These are phyloP conservation scores for Crithidia mellificae DNA, from an alignment of 208 protist genomes.

Conservation along the genomic window DNA sequence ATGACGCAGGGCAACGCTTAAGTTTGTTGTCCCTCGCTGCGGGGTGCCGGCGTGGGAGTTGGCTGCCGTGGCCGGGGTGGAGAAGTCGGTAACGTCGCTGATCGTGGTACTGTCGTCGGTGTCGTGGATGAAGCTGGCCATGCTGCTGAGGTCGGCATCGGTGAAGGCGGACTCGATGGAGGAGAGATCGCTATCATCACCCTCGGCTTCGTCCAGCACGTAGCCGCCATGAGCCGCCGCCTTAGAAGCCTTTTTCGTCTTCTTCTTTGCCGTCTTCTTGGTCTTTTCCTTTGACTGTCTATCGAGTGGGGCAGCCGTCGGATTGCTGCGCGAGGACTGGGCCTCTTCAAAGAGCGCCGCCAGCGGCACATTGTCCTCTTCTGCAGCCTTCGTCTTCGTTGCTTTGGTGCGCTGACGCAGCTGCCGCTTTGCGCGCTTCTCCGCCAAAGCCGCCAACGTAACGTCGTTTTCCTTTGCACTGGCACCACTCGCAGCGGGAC, in stretches of 20 bases:
- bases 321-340: neutral
- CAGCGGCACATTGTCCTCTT: constrained; percentile 15
- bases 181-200: constrained; percentile 9
- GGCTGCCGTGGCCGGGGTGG: constrained; percentile 10
- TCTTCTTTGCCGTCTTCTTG: too few relatives aligned
- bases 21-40: constrained; percentile 5
- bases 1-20: constrained; percentile 2
- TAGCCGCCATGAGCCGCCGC: constrained; percentile 22
- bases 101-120: constrained; percentile 20
- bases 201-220: constrained; percentile 39
- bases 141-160: constrained; percentile 24
- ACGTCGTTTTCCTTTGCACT: neutral
- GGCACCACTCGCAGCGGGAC: neutral
- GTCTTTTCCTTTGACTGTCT: constrained; percentile 2
- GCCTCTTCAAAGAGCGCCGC: constrained; percentile 7
- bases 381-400: constrained; percentile 1
- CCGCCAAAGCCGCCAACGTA: neutral
- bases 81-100: constrained; percentile 15
- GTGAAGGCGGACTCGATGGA: too few relatives aligned
- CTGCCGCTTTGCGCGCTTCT: neutral
- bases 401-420: neutral
- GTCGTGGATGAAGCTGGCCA: constrained; percentile 29
- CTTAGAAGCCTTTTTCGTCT: too few relatives aligned
- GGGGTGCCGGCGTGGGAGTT: constrained; percentile 17
- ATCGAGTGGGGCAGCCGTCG: neutral